Conservation (phyloP, 495 filamentous ascomycete genomes). For the Parathielavia appendiculata region DNA sequence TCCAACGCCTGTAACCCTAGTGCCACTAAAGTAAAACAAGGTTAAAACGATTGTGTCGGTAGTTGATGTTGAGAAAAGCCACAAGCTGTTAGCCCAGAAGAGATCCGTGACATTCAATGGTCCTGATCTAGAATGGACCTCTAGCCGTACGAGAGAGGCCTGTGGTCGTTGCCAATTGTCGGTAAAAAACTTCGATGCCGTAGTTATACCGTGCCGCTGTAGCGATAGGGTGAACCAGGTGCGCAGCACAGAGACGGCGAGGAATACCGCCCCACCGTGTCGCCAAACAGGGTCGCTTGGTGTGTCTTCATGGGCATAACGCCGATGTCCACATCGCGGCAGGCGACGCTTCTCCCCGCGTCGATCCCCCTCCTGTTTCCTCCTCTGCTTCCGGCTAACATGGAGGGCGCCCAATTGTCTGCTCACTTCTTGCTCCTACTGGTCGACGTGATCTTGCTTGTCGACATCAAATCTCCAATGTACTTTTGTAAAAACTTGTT, state of each 20-base stretch:
- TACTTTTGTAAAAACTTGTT: slow-evolving; percentile 94
- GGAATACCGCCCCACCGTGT: too few species aligned
- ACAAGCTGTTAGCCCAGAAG: not conserved
- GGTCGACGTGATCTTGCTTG: slow-evolving; percentile 69
- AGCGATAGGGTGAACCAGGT: too few species aligned
- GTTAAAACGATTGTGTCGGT: not conserved
- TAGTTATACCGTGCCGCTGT: too few species aligned
- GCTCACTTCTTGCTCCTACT: slow-evolving; percentile 47
- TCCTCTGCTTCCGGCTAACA: not conserved
- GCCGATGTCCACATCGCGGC: not conserved
- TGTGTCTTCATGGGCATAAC: not conserved
- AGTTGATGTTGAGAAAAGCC: not conserved
- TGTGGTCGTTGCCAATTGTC: not conserved
- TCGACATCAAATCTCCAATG: slow-evolving; percentile 76
- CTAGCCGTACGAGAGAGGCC: not conserved
- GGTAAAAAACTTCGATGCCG: too few species aligned
- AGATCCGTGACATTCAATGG: not conserved
- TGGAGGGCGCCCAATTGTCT: not conserved
- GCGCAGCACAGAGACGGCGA: too few species aligned
- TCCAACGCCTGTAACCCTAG: slow-evolving; percentile 4
- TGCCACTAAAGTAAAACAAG: not conserved
- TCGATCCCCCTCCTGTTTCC: not conserved
- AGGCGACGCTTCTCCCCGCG: not conserved
- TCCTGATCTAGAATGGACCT: not conserved
- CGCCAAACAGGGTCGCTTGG: too few species aligned